These are phyloP conservation scores for Plasmodium reichenowi DNA, from an alignment of 169 alveolate genomes.

Conservation along the genomic window DNA sequence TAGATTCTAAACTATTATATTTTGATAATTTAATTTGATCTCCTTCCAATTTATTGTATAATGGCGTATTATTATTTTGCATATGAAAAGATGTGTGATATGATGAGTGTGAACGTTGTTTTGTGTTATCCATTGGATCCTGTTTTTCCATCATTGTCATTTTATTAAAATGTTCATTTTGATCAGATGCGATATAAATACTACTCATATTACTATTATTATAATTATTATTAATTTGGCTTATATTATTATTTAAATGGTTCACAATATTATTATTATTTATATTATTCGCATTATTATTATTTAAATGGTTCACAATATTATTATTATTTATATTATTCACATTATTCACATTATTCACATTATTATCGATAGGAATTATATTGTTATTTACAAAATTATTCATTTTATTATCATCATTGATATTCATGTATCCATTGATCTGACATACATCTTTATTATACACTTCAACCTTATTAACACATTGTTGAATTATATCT, in stretches of 20 bases:
- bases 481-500: too few species aligned
- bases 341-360: neutral
- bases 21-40: neutral
- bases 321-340: neutral
- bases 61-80: neutral
- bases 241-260: too few species aligned
- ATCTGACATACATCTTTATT: neutral
- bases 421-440: neutral
- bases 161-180: too few species aligned
- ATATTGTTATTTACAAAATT: neutral
- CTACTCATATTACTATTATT: too few species aligned
- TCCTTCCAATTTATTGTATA: neutral
- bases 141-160: neutral
- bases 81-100: too few species aligned
- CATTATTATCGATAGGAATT: neutral
- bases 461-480: neutral
- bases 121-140: neutral
- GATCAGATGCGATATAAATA: too few species aligned
- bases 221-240: too few species aligned
- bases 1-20: neutral
- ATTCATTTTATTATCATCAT: neutral
- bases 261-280: neutral
- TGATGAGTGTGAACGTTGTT: too few species aligned
- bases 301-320: neutral
- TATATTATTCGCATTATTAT: neutral